phyloP scores from a whole-genome alignment of 805 yeast species.

The Dipodascus geniculatus region DNA sequence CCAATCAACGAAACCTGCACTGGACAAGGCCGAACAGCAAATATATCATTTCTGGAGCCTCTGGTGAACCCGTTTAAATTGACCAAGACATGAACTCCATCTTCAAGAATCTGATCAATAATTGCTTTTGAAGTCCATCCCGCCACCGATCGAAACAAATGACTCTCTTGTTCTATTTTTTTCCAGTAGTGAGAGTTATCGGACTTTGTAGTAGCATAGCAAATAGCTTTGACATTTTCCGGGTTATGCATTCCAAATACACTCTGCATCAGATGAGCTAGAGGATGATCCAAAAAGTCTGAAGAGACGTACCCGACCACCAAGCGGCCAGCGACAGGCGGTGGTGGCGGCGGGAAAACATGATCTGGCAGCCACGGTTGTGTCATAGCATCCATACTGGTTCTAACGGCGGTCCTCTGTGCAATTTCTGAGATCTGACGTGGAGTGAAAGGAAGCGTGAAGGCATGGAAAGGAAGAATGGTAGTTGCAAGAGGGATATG shows the following conservation, averaged over 20 bases:
- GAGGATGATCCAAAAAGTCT: slow-evolving; percentile 25
- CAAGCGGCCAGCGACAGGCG: slow-evolving; percentile 15
- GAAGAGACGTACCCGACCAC: slow-evolving; percentile 25
- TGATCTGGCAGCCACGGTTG: slow-evolving; percentile 20
- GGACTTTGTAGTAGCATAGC: slow-evolving; percentile 22
- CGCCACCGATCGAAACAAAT: slow-evolving; percentile 18
- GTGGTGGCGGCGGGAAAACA: slow-evolving; percentile 23
- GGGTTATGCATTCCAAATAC: slow-evolving; percentile 24
- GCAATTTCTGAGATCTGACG: slow-evolving; percentile 18
- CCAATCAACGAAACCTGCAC: slow-evolving; percentile 24
- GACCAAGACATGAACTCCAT: slow-evolving; percentile 23
- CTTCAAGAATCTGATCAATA: slow-evolving; percentile 18
- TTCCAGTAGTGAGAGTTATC: slow-evolving; percentile 20
- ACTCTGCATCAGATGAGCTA: slow-evolving; percentile 26
- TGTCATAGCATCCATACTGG: slow-evolving; percentile 15
- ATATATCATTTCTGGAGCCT: slow-evolving; percentile 25
- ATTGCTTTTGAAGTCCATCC: slow-evolving; percentile 17
- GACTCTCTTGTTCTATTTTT: slow-evolving; percentile 18
- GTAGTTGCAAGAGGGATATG: slow-evolving; percentile 21
- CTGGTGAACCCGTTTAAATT: slow-evolving; percentile 26
- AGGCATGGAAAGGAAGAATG: slow-evolving; percentile 24
- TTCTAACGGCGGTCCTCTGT: slow-evolving; percentile 19
- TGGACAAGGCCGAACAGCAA: slow-evolving; percentile 25
- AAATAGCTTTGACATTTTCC: slow-evolving; percentile 15
- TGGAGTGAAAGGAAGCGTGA: slow-evolving; percentile 21